Evolutionary conservation across 2,329 filamentous ascomycete genomes (phyloP).

Genomic region (Talaromyces piceae): DNA sequence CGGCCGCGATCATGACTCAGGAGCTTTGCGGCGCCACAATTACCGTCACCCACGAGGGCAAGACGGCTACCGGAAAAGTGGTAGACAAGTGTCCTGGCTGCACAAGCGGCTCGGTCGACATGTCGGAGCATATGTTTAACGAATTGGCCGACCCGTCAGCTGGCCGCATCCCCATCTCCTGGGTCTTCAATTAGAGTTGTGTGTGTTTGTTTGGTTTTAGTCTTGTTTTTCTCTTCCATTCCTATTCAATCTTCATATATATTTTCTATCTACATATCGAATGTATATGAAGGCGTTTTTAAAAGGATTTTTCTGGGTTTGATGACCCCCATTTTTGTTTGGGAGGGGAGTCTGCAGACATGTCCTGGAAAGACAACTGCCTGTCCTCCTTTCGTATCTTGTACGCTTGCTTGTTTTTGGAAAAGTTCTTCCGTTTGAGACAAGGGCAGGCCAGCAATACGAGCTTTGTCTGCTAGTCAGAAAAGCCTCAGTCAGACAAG

Average conservation of each 20-base stretch:
- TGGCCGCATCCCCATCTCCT: slow-evolving; percentile 36
- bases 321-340: neutral
- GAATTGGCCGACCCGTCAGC: slow-evolving; percentile 35
- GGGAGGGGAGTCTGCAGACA: neutral
- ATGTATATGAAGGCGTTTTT: no score
- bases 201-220: neutral
- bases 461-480: neutral
- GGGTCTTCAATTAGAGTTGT: slow-evolving; percentile 20
- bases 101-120: slow-evolving; percentile 48
- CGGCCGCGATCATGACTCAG: slow-evolving; percentile 59
- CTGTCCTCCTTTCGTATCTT: neutral
- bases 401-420: neutral
- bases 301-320: no score
- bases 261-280: slow-evolving; percentile 20
- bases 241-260: slow-evolving; percentile 14
- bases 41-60: slow-evolving; percentile 55
- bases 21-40: slow-evolving; percentile 63
- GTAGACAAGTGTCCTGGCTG: slow-evolving; percentile 74
- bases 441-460: no score
- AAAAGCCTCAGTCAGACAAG: no score
- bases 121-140: slow-evolving; percentile 51
- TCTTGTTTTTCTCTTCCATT: neutral
- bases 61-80: slow-evolving; percentile 51
- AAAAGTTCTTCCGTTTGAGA: neutral
- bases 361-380: neutral